Conservation (phyloP, 176 grass and related monocot genomes). For the Carex parvula region DNA sequence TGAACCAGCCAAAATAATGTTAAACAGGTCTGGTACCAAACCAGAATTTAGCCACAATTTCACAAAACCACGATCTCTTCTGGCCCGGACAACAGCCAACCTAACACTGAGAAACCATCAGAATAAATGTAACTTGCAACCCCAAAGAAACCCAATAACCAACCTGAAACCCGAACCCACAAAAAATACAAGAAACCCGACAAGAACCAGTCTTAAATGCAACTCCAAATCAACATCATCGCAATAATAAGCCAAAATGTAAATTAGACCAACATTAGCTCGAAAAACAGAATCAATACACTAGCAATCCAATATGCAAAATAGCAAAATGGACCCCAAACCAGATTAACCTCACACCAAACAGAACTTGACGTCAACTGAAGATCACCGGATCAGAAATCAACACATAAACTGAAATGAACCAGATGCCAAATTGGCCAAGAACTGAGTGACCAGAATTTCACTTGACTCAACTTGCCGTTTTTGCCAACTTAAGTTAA, state of each 20-base stretch:
- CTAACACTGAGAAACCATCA: not conserved
- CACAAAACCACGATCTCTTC: not conserved
- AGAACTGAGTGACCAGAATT: not conserved
- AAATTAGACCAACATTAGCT: not conserved
- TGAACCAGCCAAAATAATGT: conserved; percentile 1
- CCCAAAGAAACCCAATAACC: not conserved
- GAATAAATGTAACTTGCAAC: not conserved
- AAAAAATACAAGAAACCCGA: not conserved
- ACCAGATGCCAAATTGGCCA: conserved; percentile 15
- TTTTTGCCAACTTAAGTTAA: not conserved
- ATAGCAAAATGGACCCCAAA: not conserved
- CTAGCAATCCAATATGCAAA: not conserved
- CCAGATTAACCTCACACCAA: not conserved
- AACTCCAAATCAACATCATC: not conserved
- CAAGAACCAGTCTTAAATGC: not conserved
- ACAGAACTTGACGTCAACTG: not conserved
- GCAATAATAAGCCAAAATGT: not conserved
- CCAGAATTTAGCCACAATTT: not conserved
- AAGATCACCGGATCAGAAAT: not conserved
- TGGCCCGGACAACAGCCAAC: not conserved
- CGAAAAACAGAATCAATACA: not conserved
- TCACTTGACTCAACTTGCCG: not conserved
- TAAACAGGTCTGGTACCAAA: not conserved
- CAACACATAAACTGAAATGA: not conserved
- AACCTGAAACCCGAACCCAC: not conserved